Base-by-base conservation (phyloP, 1,284 basidiomycete species). In the Tilletia walkeri region DNA sequence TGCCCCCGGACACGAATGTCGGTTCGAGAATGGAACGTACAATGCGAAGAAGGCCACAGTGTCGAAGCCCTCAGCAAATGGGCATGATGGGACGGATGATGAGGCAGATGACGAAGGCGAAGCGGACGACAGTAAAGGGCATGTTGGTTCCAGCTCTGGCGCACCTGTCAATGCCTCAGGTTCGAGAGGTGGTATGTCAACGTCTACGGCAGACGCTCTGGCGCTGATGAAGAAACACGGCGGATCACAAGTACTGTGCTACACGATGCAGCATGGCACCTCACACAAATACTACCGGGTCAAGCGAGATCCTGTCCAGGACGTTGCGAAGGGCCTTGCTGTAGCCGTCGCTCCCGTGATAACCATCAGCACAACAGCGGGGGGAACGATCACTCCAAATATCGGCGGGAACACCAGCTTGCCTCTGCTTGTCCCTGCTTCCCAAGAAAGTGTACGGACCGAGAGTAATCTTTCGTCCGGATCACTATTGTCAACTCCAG, bases 11-110 rank as follows among this genome's bases (percentile, higher is more conserved):
- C 81, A 82, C 69, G 81, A 82, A 56, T 73, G 77, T 41, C 78
- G 81, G 47, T 82, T 82, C 76, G 73, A 75, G 65, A 75, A 78
- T 36, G 81, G 81, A 12, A 45, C 78, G 50, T 82, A 81, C 71
- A 73, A 74, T 49, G 70, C 59, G 6, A 63, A 63, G 59, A 41
- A 39, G 59, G 59, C 59, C 10, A 12, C 34, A 0, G 34, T 63
- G 24, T 45, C 41, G 9, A 7, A 45, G 41, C 41, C 41, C 14
- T 7, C 41, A 14, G 24, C n/a, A 1, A 4, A n/a, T 5, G 10
- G 24, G 54, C 41, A 45, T 45, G 12, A 56, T 56, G 54, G 12
- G 16, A 56, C 54, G 34, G 54, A 24, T 4, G 54, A 56, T 10
- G 38, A 63, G 34, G 38, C 59, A 14, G 36, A 10, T 36, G 59